Conservation (phyloP, 768 basidiomycete genomes). For the Leccinum barrowsii region DNA sequence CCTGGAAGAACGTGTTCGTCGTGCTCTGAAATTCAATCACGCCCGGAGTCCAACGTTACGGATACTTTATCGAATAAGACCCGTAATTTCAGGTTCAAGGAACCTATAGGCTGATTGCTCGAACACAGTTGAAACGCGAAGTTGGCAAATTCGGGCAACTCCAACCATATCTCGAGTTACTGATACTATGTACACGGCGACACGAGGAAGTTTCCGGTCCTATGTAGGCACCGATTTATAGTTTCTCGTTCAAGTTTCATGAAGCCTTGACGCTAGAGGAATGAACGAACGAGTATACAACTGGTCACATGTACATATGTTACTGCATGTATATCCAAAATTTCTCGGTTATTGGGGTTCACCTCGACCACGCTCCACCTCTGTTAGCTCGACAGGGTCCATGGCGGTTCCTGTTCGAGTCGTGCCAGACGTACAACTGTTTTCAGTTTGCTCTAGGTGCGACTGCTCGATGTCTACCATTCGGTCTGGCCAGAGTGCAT, state of each 20-base stretch:
- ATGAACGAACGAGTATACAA: no score
- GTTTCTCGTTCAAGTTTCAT: no score
- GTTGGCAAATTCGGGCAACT: no score
- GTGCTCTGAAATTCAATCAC: neutral
- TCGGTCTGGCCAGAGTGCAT: neutral
- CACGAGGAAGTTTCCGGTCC: no score
- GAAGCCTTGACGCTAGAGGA: no score
- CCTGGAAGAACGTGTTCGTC: neutral
- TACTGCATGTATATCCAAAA: no score
- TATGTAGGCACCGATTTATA: no score
- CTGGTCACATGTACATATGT: no score
- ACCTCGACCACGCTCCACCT: neutral
- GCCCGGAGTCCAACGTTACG: neutral
- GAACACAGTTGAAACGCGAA: neutral
- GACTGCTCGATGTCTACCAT: neutral
- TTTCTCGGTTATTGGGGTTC: neutral
- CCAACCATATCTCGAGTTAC: no score
- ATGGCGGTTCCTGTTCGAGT: neutral
- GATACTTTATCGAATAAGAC: neutral
- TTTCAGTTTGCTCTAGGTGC: neutral
- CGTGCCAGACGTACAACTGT: neutral
- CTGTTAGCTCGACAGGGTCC: neutral
- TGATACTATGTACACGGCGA: no score
- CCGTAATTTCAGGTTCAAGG: neutral
- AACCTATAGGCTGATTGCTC: neutral